Evolutionary conservation across 169 alveolate species (phyloP), one percentile per base, ranked within the genome.

Genomic region (Eimeria maxima): DNA sequence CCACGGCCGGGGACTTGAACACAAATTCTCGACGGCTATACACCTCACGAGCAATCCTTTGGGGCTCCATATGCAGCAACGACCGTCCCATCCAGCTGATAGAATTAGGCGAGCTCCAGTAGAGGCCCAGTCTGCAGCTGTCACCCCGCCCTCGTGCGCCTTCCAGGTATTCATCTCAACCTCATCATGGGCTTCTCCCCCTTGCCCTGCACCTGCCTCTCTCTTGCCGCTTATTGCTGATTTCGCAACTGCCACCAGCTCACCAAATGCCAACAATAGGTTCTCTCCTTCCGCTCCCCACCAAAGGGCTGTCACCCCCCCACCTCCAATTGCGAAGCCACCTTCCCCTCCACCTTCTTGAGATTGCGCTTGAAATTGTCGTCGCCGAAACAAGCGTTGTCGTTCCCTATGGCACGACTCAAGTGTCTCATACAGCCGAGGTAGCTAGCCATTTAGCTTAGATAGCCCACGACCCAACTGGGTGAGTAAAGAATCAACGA

Each of bases 81-180:
- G 67, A 18, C 74, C 8, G 71, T 83, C 91, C 11, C 91, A 83
- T 1, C 91, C 91, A 24, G 74, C 14, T 20, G 91, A 83, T 3
- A 53, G 55, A 50, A 83, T 83, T 0, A 83, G 65, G n/a, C 65
- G 88, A 44, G 44, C 8, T 0, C 65, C 88, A 29, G 50, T 33
- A 4, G 78, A 69, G 7, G 71, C 73, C 91, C 91, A 83, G 74
- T 83, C 91, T 45, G 91, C 91, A 0, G 50, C 10, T 27, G 91
- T 53, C 7, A 83, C 71, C 11, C 91, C 91, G 16, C 91, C 71
- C 5, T 24, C 71, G 55, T 83, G 91, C 16, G 91, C 91, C 4
- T 53, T 83, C 91, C 91, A 81, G 5, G 53, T 81, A n/a, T 50
- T 44, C 29, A 50, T 13, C 47, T 50, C 90, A n/a, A 29, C 74